These are phyloP conservation scores for Puccinia coronata DNA, from an alignment of 1,284 basidiomycete genomes.

Conservation along the genomic window DNA sequence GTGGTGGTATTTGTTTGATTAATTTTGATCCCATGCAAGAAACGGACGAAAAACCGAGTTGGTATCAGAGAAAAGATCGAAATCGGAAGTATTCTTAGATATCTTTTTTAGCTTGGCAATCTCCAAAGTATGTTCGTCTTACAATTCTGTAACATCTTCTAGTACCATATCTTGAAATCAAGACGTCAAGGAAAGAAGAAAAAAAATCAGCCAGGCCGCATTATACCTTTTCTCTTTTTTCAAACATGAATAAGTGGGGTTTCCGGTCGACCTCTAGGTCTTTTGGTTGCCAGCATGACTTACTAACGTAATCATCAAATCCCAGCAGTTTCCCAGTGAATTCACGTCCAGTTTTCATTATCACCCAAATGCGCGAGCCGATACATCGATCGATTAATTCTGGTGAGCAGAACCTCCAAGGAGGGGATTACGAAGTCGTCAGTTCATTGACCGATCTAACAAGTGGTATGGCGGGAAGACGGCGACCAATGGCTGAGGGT, in stretches of 20 bases:
- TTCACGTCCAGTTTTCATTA: slow-evolving; percentile 59
- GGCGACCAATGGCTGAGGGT: too few species aligned
- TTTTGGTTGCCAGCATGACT: slow-evolving; percentile 51
- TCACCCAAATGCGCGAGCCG: slow-evolving; percentile 59
- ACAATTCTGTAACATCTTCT: slow-evolving; percentile 59
- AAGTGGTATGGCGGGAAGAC: not conserved
- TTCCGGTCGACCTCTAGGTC: not conserved
- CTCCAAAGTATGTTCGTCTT: slow-evolving; percentile 47
- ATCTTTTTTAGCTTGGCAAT: not conserved
- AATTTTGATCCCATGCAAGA: not conserved
- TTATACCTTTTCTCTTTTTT: too few species aligned
- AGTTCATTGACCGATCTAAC: not conserved
- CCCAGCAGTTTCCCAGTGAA: slow-evolving; percentile 58
- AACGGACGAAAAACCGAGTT: not conserved
- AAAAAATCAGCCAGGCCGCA: not conserved
- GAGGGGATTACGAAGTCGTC: not conserved
- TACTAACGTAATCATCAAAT: slow-evolving; percentile 60
- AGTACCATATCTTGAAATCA: slow-evolving; percentile 58
- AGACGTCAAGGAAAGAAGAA: not conserved
- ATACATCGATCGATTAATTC: slow-evolving; percentile 60
- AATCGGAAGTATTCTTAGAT: too few species aligned
- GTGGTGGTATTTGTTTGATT: not conserved
- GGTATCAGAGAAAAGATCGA: not conserved
- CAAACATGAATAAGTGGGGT: too few species aligned
- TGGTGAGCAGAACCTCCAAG: not conserved